Conservation (phyloP, 228 moss, liverwort and hornwort species). For the Sphagnum fallax region DNA sequence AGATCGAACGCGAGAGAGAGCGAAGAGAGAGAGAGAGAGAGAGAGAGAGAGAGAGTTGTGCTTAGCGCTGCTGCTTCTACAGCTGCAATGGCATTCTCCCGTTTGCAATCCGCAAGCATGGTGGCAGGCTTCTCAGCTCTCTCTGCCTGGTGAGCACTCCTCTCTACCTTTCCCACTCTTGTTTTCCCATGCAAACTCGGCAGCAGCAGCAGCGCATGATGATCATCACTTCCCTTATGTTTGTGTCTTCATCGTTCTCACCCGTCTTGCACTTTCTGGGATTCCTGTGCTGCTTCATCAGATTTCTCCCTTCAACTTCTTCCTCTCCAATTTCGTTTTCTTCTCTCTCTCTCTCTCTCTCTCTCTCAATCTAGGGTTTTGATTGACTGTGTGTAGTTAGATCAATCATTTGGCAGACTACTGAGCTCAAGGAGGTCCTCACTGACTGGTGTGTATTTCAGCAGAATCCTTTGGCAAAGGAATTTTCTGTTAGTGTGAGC, state of each 20-base stretch:
- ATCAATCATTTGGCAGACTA: neutral
- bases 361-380: too few relatives aligned
- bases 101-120: constrained; percentile 49
- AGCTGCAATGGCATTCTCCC: constrained; percentile 45
- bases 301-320: too few relatives aligned
- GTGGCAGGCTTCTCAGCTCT: constrained; percentile 59
- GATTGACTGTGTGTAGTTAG: neutral
- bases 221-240: too few relatives aligned
- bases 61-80: neutral
- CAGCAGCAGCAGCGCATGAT: too few relatives aligned
- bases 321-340: too few relatives aligned
- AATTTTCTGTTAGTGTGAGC: neutral
- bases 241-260: too few relatives aligned
- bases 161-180: neutral
- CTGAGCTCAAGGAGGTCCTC: neutral
- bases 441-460: neutral
- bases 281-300: too few relatives aligned
- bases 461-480: neutral
- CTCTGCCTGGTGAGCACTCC: constrained; percentile 39
- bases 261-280: too few relatives aligned
- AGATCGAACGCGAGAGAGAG: too few relatives aligned
- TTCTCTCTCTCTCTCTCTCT: too few relatives aligned
- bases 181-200: neutral
- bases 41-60: too few relatives aligned
- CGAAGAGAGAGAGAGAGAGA: too few relatives aligned